Conservation (phyloP, 2,329 filamentous ascomycete genomes). For the Hypoxylon sp. region DNA sequence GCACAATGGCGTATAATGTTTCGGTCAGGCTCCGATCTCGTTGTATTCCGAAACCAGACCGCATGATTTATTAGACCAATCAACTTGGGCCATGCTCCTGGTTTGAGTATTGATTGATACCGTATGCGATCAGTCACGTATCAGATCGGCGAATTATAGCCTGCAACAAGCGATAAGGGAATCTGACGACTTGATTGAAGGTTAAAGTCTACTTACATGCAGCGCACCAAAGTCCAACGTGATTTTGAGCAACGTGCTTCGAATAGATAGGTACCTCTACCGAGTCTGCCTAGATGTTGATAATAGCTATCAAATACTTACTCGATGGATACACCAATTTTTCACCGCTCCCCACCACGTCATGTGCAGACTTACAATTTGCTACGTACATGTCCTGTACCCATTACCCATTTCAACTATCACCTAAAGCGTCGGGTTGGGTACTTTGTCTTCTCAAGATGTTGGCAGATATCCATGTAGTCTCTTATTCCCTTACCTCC, state of each 20-base stretch:
- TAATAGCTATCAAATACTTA: neutral
- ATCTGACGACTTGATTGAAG: conserved; percentile 26
- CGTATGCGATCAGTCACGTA: conserved; percentile 42
- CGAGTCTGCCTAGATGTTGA: neutral
- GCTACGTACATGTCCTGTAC: conserved; percentile 1
- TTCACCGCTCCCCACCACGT: conserved; percentile 28
- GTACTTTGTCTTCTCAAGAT: neutral
- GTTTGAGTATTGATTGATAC: conserved; percentile 37
- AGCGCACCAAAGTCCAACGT: conserved; percentile 29
- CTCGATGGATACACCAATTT: conserved; percentile 11
- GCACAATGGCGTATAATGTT: conserved; percentile 19
- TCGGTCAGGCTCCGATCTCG: conserved; percentile 45
- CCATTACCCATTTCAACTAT: conserved; percentile 14
- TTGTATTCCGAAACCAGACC: conserved; percentile 40
- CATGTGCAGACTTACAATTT: conserved; percentile 10
- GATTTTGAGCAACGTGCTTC: conserved; percentile 19
- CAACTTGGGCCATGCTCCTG: conserved; percentile 24
- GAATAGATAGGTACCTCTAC: neutral
- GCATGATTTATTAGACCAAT: conserved; percentile 39
- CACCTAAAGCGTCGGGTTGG: neutral
- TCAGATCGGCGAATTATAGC: conserved; percentile 40
- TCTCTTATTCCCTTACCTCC: conserved; percentile 22
- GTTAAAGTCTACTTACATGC: conserved; percentile 27
- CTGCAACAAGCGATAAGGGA: conserved; percentile 42
- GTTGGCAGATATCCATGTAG: conserved; percentile 12